These are phyloP conservation scores for Aspergillus conjunctus DNA, from an alignment of 495 filamentous ascomycete species.

Conservation along the genomic window DNA sequence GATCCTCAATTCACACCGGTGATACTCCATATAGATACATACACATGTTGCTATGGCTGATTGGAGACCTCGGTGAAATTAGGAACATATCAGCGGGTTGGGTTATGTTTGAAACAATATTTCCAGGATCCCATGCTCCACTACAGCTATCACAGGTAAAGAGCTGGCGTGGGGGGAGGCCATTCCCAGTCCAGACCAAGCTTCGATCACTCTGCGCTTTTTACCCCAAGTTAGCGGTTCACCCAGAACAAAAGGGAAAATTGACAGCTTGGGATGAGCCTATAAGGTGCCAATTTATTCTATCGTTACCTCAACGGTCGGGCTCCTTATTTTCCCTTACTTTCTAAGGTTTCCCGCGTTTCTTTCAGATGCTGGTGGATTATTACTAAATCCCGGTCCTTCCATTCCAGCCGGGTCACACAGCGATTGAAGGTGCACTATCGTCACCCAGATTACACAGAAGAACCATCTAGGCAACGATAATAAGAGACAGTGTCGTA, in stretches of 20 bases:
- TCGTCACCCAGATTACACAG: too few relatives aligned
- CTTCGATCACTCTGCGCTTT: background rate
- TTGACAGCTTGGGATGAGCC: background rate
- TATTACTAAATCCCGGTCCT: too few relatives aligned
- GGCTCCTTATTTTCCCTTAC: too few relatives aligned
- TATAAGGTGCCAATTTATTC: too few relatives aligned
- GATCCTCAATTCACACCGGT: background rate
- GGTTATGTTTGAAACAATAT: conserved; percentile 7
- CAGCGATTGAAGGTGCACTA: too few relatives aligned
- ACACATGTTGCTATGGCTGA: background rate
- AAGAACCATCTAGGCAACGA: too few relatives aligned
- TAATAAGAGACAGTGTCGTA: too few relatives aligned
- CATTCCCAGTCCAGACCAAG: background rate
- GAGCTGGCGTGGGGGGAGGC: background rate
- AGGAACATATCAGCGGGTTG: conserved; percentile 9
- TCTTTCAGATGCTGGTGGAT: too few relatives aligned
- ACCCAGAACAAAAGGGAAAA: background rate
- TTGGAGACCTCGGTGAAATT: conserved; percentile 11
- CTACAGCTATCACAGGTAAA: background rate
- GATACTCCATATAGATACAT: conserved; percentile 1
- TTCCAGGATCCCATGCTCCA: background rate
- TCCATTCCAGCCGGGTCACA: too few relatives aligned
- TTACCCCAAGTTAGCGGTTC: background rate
- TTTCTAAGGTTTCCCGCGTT: too few relatives aligned
- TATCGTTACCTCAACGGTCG: too few relatives aligned